These are phyloP conservation scores for Penicillium sp. DNA, from an alignment of 2,329 filamentous ascomycete species.

Conservation along the genomic window DNA sequence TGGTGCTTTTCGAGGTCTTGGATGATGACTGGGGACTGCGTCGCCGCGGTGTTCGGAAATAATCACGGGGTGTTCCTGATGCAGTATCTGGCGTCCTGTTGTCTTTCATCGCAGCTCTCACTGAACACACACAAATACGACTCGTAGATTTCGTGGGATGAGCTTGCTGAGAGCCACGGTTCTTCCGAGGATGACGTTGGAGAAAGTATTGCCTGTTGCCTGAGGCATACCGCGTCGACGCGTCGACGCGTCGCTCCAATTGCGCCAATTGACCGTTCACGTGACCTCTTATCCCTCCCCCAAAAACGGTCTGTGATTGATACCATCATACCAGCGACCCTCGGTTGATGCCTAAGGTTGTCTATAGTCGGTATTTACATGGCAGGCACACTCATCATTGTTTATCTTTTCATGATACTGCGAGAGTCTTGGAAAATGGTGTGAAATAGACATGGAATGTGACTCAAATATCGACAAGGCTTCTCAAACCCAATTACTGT, in stretches of 20 bases:
- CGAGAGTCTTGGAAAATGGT: not conserved
- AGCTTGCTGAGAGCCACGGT: conserved; percentile 5
- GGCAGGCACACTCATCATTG: not conserved
- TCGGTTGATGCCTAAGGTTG: not conserved
- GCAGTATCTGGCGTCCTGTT: conserved; percentile 20
- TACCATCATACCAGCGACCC: not conserved
- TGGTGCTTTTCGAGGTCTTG: conserved; percentile 25
- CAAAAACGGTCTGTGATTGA: conserved; percentile 1
- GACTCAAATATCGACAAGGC: not conserved
- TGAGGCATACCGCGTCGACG: conserved; percentile 25
- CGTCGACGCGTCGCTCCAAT: conserved; percentile 20
- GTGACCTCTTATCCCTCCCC: not conserved
- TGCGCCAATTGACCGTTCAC: conserved; percentile 13
- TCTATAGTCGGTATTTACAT: not conserved
- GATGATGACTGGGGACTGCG: conserved; percentile 18
- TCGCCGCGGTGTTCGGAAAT: conserved; percentile 34
- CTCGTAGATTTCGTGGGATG: not conserved
- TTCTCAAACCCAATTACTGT: not conserved
- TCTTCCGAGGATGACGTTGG: conserved; percentile 26
- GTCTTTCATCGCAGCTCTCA: conserved; percentile 39
- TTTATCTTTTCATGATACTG: not conserved
- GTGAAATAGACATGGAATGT: not conserved
- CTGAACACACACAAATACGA: conserved; percentile 10
- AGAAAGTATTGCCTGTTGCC: conserved; percentile 16
- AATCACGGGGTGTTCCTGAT: conserved; percentile 26